These are phyloP conservation scores for Geoglossum glabrum DNA, from an alignment of 495 filamentous ascomycete genomes.

Conservation along the genomic window DNA sequence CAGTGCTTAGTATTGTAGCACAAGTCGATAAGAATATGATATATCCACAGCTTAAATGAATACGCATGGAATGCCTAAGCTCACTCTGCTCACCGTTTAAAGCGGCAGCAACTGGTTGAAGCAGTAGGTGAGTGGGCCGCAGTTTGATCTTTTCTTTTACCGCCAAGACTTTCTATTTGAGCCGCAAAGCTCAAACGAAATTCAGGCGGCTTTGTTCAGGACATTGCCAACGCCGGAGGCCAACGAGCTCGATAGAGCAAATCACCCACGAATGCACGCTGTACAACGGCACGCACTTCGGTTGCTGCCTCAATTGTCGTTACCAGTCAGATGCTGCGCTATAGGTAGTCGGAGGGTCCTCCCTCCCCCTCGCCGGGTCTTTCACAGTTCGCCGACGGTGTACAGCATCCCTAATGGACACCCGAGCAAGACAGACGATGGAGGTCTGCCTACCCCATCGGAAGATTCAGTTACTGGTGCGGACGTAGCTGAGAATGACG, in stretches of 20 bases:
- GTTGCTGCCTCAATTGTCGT: slow-evolving; percentile 12
- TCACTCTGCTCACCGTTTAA: too few relatives aligned
- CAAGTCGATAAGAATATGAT: too few relatives aligned
- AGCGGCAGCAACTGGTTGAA: too few relatives aligned
- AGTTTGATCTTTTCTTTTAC: background rate
- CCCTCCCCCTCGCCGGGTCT: slow-evolving; percentile 14
- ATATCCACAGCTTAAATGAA: too few relatives aligned
- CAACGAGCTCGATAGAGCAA: background rate
- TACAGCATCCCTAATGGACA: slow-evolving; percentile 15
- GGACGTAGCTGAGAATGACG: background rate
- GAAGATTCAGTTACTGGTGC: background rate
- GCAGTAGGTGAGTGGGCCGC: too few relatives aligned
- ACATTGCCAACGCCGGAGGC: background rate
- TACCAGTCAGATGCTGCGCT: slow-evolving; percentile 10
- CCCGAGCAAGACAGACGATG: slow-evolving; percentile 1
- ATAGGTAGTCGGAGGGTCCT: slow-evolving; percentile 17
- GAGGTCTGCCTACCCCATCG: background rate
- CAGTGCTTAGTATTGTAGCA: too few relatives aligned
- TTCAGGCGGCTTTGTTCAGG: background rate
- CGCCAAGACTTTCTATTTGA: background rate
- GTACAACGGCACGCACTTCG: slow-evolving; percentile 18
- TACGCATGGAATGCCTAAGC: too few relatives aligned
- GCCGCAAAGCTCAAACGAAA: background rate
- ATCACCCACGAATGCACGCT: slow-evolving; percentile 21
- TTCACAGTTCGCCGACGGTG: slow-evolving; percentile 16